A percentile compares a stretch with the other conserved stretches of the same genome.
Evolutionary conservation across 345 rosid genomes (phyloP).

Genomic region (Ceriops decandra): DNA sequence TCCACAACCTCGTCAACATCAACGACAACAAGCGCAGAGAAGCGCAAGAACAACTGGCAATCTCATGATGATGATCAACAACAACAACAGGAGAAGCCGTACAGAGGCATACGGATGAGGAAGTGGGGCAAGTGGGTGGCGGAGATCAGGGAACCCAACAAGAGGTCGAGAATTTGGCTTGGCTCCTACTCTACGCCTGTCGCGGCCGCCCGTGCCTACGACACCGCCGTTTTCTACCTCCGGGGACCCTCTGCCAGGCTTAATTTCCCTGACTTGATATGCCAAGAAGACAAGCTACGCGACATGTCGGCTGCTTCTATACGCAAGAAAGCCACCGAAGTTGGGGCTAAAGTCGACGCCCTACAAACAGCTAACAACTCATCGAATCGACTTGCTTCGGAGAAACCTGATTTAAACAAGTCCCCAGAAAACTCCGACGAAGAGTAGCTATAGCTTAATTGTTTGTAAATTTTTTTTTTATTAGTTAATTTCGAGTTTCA

Average conservation of each 20-base stretch:
- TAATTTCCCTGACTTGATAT: slow-evolving; percentile 43
- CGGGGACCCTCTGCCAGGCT: slow-evolving; percentile 49
- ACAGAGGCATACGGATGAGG: slow-evolving; percentile 50
- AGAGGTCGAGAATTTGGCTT: slow-evolving; percentile 47
- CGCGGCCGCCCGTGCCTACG: slow-evolving; percentile 53
- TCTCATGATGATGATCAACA: background rate
- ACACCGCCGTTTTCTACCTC: slow-evolving; percentile 50
- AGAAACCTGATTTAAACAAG: slow-evolving; percentile 45
- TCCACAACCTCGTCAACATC: slow-evolving; percentile 9
- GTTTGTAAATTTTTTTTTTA: background rate
- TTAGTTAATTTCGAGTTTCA: background rate
- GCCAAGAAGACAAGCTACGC: slow-evolving; percentile 13
- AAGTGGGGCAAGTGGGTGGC: slow-evolving; percentile 63
- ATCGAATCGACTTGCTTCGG: background rate
- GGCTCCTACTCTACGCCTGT: slow-evolving; percentile 44
- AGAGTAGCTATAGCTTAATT: slow-evolving; percentile 1
- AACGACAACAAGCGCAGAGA: background rate
- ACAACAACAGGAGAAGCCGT: slow-evolving; percentile 29
- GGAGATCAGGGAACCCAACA: slow-evolving; percentile 50
- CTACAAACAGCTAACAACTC: slow-evolving; percentile 11
- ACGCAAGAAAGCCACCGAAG: slow-evolving; percentile 44
- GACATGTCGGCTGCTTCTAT: slow-evolving; percentile 41
- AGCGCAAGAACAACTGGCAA: slow-evolving; percentile 21
- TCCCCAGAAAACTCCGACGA: slow-evolving; percentile 32
- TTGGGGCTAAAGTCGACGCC: slow-evolving; percentile 47